A percentile compares a stretch with the other conserved stretches of the same genome.
phyloP scores from a whole-genome alignment of 2,329 filamentous ascomycete species.

The Colletotrichum graminicola region DNA sequence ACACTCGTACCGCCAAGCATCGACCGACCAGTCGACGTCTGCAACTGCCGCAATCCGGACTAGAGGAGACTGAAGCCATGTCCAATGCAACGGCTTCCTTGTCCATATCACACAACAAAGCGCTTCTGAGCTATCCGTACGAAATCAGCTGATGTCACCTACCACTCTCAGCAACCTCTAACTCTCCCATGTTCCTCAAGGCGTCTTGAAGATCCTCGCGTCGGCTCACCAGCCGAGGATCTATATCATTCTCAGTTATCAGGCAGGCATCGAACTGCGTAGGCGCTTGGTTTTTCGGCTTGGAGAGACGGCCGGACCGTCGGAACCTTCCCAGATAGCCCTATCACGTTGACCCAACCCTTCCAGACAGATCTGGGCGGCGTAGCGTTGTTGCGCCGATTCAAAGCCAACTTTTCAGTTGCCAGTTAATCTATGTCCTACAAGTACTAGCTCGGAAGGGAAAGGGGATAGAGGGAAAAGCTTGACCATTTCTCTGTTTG shows the following conservation, averaged over 20 bases:
- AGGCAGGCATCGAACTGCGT: constrained; percentile 27
- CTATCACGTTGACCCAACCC: constrained; percentile 9
- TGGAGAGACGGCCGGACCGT: constrained; percentile 1
- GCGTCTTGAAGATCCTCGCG: constrained; percentile 28
- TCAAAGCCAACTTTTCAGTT: background rate
- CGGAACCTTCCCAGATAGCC: constrained; percentile 8
- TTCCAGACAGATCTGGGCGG: background rate
- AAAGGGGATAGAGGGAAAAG: background rate
- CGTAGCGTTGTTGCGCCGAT: constrained; percentile 17
- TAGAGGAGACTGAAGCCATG: constrained; percentile 9
- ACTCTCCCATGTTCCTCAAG: background rate
- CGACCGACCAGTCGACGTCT: constrained; percentile 27
- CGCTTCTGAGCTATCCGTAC: constrained; percentile 12
- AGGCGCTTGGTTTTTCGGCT: constrained; percentile 18
- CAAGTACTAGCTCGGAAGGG: constrained; percentile 31
- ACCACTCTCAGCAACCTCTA: constrained; percentile 28
- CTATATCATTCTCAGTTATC: constrained; percentile 35
- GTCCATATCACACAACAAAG: constrained; percentile 17
- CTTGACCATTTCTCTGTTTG: background rate
- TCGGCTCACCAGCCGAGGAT: constrained; percentile 39
- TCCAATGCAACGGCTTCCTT: constrained; percentile 20
- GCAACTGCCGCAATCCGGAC: constrained; percentile 37
- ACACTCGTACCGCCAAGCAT: constrained; percentile 30
- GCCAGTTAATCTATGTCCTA: constrained; percentile 33
- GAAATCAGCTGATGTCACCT: constrained; percentile 34